Evolutionary conservation across 169 alveolate genomes (phyloP), one percentile per base, ranked within the genome.

Genomic region (Neospora caninum): DNA sequence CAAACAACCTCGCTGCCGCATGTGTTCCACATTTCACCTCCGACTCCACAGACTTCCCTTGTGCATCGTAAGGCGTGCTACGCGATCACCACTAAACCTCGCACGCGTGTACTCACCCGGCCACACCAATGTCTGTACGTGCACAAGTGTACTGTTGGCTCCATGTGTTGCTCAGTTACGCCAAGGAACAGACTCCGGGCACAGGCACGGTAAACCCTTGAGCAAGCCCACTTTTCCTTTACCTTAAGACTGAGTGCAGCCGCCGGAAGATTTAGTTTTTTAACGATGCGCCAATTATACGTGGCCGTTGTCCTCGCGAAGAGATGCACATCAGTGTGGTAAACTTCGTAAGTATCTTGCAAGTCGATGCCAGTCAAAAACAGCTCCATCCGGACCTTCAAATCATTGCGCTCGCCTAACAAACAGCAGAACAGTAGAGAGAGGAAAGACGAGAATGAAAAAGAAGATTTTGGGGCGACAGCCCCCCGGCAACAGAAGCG

Each of bases 241-340:
- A 93, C 93, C 95, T 87, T 93, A 27, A 73, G 39, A 39, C 80
- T 53, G 80, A 93, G 69, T n/a, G 95, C 82, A 10, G 95, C 88
- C 43, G 53, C 58, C 31, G 95, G 95, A 0, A 93, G 54, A 45
- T 41, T 54, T 34, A 88, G 53, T 39, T 73, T 53, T 29, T 86
- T 86, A 16, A 80, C 67, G 49, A 88, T 58, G 39, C 95, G 92
- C 92, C 94, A 93, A 91, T 93, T 93, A 64, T 80, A 93, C 4
- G 92, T 80, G 42, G 95, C 95, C 13, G 70, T 80, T 0, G 70
- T 43, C 43, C 39, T 73, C 0, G 94, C 89, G 49, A 88, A 93
- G 43, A 86, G 42, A 36, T 93, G 95, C 43, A 88, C 95, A 41
- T 93, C 94, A 10, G 95, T 93, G 73, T 82, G 31, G 86, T 70